A percentile compares a stretch with the other conserved stretches of the same genome.
phyloP scores from a whole-genome alignment of 257 asterid genomes.

The Forsythia suspensa region DNA sequence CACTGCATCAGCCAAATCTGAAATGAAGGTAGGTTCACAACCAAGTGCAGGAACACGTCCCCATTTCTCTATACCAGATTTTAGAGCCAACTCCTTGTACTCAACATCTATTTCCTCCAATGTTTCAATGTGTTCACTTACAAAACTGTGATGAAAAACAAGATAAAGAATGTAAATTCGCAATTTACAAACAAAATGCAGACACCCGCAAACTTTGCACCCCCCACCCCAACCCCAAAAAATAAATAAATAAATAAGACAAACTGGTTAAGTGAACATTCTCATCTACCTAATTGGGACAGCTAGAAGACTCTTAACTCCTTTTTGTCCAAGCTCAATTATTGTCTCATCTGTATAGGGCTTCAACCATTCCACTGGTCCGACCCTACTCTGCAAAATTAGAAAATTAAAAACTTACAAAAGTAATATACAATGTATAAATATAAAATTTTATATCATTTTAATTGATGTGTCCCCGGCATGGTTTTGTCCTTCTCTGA shows the following conservation, averaged over 20 bases:
- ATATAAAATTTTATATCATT: neutral
- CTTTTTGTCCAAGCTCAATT: slow-evolving; percentile 84
- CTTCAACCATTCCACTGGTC: slow-evolving; percentile 98
- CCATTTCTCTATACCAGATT: slow-evolving; percentile 97
- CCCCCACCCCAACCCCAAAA: neutral
- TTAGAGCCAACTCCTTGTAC: slow-evolving; percentile 91
- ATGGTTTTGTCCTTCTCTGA: neutral
- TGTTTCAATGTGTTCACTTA: slow-evolving; percentile 97
- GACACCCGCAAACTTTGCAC: neutral
- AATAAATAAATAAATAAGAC: neutral
- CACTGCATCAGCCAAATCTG: slow-evolving; percentile 98
- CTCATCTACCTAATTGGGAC: slow-evolving; percentile 85
- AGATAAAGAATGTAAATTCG: slow-evolving; percentile 16
- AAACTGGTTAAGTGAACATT: slow-evolving; percentile 12
- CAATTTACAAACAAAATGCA: slow-evolving; percentile 23
- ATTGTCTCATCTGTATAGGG: slow-evolving; percentile 98
- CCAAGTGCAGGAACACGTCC: slow-evolving; percentile 99
- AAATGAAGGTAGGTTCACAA: slow-evolving; percentile 86
- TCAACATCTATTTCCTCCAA: slow-evolving; percentile 99
- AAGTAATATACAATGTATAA: neutral
- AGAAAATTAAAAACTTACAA: neutral
- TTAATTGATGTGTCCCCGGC: neutral
- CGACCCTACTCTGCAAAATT: slow-evolving; percentile 92
- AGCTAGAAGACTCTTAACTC: slow-evolving; percentile 94
- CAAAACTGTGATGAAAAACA: slow-evolving; percentile 61